Conservation (phyloP, 2,329 filamentous ascomycete genomes). For the Mycogone perniciosa region DNA sequence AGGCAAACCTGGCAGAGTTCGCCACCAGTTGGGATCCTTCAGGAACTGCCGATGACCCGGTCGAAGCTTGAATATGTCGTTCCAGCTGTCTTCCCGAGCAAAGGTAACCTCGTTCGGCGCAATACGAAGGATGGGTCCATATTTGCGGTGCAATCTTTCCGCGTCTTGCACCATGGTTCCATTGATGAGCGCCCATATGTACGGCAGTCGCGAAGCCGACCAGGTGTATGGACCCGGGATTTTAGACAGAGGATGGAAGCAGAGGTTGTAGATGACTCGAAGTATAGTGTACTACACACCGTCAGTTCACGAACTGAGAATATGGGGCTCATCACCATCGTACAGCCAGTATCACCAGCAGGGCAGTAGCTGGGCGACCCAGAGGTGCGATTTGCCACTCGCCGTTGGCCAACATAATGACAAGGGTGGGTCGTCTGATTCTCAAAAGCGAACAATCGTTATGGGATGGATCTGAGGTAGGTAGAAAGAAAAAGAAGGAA, state of each 20-base stretch:
- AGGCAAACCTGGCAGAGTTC: slow-evolving; percentile 17
- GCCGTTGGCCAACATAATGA: neutral
- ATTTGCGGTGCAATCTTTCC: slow-evolving; percentile 1
- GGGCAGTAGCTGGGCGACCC: neutral
- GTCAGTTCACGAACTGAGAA: neutral
- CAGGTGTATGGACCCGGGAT: slow-evolving; percentile 5
- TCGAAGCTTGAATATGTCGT: slow-evolving; percentile 1
- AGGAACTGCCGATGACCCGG: slow-evolving; percentile 16
- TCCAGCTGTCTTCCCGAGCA: slow-evolving; percentile 1
- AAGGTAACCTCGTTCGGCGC: slow-evolving; percentile 10
- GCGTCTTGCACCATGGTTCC: slow-evolving; percentile 2
- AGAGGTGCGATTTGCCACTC: slow-evolving; percentile 2
- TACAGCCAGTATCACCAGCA: slow-evolving; percentile 2
- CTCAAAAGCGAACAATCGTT: too few species aligned
- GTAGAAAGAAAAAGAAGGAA: too few species aligned
- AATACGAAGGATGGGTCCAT: slow-evolving; percentile 9
- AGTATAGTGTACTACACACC: neutral
- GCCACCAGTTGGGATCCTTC: slow-evolving; percentile 25
- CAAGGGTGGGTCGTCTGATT: too few species aligned
- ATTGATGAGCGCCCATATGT: slow-evolving; percentile 1
- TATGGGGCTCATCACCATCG: neutral
- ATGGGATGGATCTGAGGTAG: too few species aligned
- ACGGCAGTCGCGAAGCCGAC: slow-evolving; percentile 1
- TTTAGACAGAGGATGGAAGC: slow-evolving; percentile 4
- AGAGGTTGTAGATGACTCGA: slow-evolving; percentile 4